Conservation (phyloP, 495 filamentous ascomycete species). For the Aspergillus funiculosus region DNA sequence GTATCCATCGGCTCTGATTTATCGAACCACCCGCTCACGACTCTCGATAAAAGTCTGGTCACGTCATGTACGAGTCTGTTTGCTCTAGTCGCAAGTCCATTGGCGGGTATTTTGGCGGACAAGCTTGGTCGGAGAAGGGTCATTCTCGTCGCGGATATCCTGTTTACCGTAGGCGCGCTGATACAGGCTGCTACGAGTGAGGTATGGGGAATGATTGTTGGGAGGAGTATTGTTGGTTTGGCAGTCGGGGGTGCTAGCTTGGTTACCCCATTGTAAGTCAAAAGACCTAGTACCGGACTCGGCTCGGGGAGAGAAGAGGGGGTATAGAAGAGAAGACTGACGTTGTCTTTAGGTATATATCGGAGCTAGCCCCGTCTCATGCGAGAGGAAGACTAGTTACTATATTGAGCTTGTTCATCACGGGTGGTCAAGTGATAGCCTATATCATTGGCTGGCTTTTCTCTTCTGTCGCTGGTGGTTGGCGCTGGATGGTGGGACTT, state of each 20-base stretch:
- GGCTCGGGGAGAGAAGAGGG: too few species aligned
- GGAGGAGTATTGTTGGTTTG: constrained; percentile 71
- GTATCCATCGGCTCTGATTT: constrained; percentile 73
- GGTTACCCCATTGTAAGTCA: constrained; percentile 64
- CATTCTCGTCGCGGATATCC: constrained; percentile 68
- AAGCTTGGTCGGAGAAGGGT: constrained; percentile 65
- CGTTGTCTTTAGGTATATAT: constrained; percentile 55
- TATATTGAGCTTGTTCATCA: constrained; percentile 73
- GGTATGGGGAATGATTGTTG: constrained; percentile 69
- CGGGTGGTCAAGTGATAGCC: constrained; percentile 77
- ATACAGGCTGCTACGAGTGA: constrained; percentile 59
- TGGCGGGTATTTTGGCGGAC: constrained; percentile 72
- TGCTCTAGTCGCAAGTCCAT: constrained; percentile 70
- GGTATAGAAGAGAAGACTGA: constrained; percentile 9
- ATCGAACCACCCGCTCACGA: constrained; percentile 59
- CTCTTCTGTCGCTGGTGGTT: constrained; percentile 56
- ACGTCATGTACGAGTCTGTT: constrained; percentile 77
- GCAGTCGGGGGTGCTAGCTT: constrained; percentile 80
- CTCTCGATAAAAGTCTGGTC: constrained; percentile 76
- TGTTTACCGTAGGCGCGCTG: constrained; percentile 72
- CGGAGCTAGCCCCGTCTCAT: constrained; percentile 71
- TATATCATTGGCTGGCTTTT: constrained; percentile 71
- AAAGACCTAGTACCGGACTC: not conserved
- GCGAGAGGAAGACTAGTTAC: constrained; percentile 73
- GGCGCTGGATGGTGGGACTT: constrained; percentile 88